Percentiles rank a stretch among this genome's conserved stretches.
These are phyloP conservation scores for Garcileccinum viscosum DNA, from an alignment of 1,284 basidiomycete species.

Conservation along the genomic window DNA sequence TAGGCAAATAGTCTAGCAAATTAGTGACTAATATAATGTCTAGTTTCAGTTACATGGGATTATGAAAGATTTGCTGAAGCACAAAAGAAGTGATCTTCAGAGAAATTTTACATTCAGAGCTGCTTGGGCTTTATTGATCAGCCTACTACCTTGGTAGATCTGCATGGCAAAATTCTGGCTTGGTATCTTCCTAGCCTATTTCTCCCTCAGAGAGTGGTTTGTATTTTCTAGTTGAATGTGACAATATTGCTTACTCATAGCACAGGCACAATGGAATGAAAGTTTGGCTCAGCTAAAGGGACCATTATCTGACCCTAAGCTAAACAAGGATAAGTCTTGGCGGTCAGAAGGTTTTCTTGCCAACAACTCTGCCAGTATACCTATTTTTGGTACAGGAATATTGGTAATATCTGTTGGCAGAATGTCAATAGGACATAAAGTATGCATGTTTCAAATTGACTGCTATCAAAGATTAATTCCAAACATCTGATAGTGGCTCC, in stretches of 20 bases:
- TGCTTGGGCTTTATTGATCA: background rate
- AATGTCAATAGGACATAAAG: background rate
- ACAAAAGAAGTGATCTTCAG: background rate
- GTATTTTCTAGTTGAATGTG: background rate
- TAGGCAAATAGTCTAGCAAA: background rate
- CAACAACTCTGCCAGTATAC: too few relatives aligned
- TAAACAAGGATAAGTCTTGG: background rate
- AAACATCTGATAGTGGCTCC: background rate
- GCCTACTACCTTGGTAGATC: background rate
- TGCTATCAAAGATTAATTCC: background rate
- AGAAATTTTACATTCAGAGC: background rate
- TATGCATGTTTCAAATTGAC: background rate
- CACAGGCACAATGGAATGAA: background rate
- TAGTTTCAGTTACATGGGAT: background rate
- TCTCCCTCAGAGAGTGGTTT: background rate
- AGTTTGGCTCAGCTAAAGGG: background rate
- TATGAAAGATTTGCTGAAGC: background rate
- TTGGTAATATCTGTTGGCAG: slow-evolving; percentile 1
- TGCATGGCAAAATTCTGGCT: background rate
- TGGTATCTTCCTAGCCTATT: slow-evolving; percentile 1
- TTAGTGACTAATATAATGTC: background rate
- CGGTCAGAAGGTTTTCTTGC: background rate
- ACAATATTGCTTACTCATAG: background rate
- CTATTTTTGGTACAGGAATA: background rate
- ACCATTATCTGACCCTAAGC: background rate